Evolutionary conservation across 371 early-diverging fungal species (phyloP), one percentile per base, ranked within the genome.

Genomic region (Mucor mucedo): DNA sequence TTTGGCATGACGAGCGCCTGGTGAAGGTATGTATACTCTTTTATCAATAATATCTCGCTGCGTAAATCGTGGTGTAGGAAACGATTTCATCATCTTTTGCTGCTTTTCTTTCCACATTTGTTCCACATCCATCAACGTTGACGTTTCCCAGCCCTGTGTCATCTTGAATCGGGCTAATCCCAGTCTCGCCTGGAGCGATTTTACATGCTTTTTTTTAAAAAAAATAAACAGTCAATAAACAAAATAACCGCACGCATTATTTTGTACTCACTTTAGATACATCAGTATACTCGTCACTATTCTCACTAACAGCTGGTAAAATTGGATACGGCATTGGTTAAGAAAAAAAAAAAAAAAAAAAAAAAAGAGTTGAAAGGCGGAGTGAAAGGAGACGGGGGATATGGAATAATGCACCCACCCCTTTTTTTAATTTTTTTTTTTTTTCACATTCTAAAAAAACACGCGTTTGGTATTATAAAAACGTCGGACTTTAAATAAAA

Each of bases 141-240:
- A 75, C 5, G 57, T 69, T 62, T 75, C 73, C 79, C 79, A 78
- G 14, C 79, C 79, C 33, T 78, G 63, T 11, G 62, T 70, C 44
- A 78, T 45, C 47, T 78, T 78, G 65, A 78, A 78, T n/a, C 69
- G 68, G 27, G 79, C 79, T 68, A 78, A 73, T 28, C 65, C 66
- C 32, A 78, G 65, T 16, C 79, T 58, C 14, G 73, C 66, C 63
- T 65, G 75, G 9, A 78, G 60, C 27, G 65, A 61, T 27, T 55
- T 52, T 16, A 78, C 13, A 55, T 75, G 63, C 78, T 78, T 30
- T n/a, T 28, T n/a, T n/a, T 44, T 5, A 27, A 32, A 28, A 14
- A 29, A 56, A 56, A 56, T 40, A 28, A 45, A 0, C 16, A 35
- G 52, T 47, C n/a, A 52, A 41, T 57, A n/a, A 21, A 35, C 47